These are phyloP conservation scores for Aspergillus viridinutans DNA, from an alignment of 2,329 filamentous ascomycete species.

Conservation along the genomic window DNA sequence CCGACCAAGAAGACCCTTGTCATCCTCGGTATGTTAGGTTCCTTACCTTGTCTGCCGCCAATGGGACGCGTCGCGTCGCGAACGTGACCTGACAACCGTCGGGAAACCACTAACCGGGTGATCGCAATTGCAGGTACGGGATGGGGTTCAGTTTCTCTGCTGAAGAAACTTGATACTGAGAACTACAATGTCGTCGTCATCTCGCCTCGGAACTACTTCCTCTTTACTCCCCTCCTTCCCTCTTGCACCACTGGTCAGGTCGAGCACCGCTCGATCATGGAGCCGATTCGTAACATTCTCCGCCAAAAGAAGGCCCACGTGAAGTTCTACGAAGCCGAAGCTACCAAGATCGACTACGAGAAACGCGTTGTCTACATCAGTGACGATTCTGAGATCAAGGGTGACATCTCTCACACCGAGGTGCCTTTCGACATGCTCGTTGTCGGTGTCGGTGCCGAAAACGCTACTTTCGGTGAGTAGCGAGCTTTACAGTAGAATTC, in stretches of 20 bases:
- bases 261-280: slow-evolving; percentile 99
- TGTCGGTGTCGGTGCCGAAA: slow-evolving; percentile 94
- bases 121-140: slow-evolving; percentile 67
- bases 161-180: slow-evolving; percentile 97
- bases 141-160: slow-evolving; percentile 91
- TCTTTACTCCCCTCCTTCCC: slow-evolving; percentile 94
- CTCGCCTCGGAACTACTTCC: slow-evolving; percentile 98
- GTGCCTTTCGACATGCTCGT: slow-evolving; percentile 98
- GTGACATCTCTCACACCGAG: slow-evolving; percentile 74
- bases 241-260: slow-evolving; percentile 97
- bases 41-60: slow-evolving; percentile 2
- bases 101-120: not conserved
- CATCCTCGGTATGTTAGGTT: slow-evolving; percentile 66
- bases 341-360: slow-evolving; percentile 89
- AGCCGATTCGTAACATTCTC: slow-evolving; percentile 92
- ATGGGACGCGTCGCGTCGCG: not conserved
- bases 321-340: slow-evolving; percentile 97
- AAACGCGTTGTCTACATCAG: slow-evolving; percentile 83
- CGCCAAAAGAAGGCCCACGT: slow-evolving; percentile 90
- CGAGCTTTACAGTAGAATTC: not conserved
- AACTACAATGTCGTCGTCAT: slow-evolving; percentile 99
- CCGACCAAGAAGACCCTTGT: slow-evolving; percentile 95
- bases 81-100: not conserved
- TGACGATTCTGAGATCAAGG: slow-evolving; percentile 91
- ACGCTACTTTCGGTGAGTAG: slow-evolving; percentile 81